Conservation (phyloP, 108 stramenopile genomes). For the Chaetoceros tenuissimus region DNA sequence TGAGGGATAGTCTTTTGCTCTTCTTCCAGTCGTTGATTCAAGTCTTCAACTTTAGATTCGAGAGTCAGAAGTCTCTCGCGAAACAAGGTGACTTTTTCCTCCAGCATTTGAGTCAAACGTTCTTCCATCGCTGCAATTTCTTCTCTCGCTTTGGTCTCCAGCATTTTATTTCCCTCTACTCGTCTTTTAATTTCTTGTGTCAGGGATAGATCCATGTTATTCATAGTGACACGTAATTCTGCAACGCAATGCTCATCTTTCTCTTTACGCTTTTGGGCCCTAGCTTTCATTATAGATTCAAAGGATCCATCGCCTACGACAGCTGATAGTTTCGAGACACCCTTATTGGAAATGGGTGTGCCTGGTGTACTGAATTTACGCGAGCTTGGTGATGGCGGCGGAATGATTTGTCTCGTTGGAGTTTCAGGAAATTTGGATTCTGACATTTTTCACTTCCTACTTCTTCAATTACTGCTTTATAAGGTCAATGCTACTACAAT, state of each 20-base stretch:
- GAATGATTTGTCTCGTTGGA: too few species aligned
- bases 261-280: constrained; percentile 39
- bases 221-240: constrained; percentile 59
- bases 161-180: constrained; percentile 56
- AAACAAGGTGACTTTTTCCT: constrained; percentile 37
- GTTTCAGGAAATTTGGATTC: too few species aligned
- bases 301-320: background rate
- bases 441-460: too few species aligned
- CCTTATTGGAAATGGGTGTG: constrained; percentile 13
- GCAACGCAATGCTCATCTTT: constrained; percentile 74
- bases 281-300: background rate
- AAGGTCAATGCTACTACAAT: too few species aligned
- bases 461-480: too few species aligned
- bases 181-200: constrained; percentile 71
- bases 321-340: constrained; percentile 24
- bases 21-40: constrained; percentile 48
- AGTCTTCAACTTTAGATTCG: constrained; percentile 42
- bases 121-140: constrained; percentile 64
- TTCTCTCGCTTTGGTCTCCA: constrained; percentile 46
- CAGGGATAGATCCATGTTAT: constrained; percentile 57
- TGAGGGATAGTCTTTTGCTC: constrained; percentile 39
- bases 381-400: too few species aligned
- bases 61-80: constrained; percentile 37
- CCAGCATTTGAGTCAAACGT: constrained; percentile 34
- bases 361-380: too few species aligned